phyloP scores from a whole-genome alignment of 2,329 filamentous ascomycete genomes.

The Hypoxylon sp. region DNA sequence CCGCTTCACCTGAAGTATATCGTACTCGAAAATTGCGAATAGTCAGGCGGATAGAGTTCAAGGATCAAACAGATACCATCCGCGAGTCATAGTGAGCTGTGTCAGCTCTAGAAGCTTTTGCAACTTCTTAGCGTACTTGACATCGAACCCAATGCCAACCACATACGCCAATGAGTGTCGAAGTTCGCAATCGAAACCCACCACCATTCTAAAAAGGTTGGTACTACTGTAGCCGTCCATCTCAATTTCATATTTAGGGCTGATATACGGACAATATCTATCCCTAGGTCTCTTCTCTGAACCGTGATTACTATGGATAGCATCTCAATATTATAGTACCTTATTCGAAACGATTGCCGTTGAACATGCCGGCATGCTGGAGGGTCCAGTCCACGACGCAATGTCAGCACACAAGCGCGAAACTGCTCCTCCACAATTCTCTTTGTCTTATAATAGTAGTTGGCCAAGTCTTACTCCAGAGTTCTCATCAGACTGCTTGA shows the following conservation, averaged over 20 bases:
- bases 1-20: constrained; percentile 24
- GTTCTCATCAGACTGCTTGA: constrained; percentile 8
- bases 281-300: background rate
- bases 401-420: background rate
- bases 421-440: background rate
- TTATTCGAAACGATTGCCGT: constrained; percentile 1
- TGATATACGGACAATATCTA: background rate
- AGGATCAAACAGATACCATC: constrained; percentile 17
- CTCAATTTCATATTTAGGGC: constrained; percentile 16
- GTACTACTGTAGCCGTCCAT: background rate
- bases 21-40: constrained; percentile 17
- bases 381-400: background rate
- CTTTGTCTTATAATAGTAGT: constrained; percentile 1
- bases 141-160: constrained; percentile 11
- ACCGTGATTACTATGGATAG: background rate
- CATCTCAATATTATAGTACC: background rate
- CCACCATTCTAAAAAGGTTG: constrained; percentile 18
- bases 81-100: constrained; percentile 18
- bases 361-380: background rate
- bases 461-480: background rate
- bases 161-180: constrained; percentile 14
- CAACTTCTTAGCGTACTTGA: constrained; percentile 20
- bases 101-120: constrained; percentile 28
- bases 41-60: constrained; percentile 28
- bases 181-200: constrained; percentile 13